Base-by-base conservation (phyloP, 2,329 filamentous ascomycete species). In the Xylariaceae sp. region DNA sequence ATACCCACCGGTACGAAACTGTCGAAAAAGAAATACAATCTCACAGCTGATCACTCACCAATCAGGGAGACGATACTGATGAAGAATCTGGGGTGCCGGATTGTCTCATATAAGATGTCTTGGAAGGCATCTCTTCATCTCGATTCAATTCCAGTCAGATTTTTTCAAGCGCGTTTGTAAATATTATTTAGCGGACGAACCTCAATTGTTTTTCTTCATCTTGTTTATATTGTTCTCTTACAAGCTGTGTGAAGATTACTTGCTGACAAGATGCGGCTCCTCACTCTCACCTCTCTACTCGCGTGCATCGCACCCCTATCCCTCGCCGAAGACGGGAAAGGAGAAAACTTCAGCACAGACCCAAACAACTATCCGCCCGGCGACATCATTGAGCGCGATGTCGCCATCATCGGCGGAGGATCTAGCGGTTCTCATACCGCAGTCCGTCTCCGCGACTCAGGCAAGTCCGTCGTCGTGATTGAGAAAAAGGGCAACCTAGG, bases 361-460 rank as follows among this genome's bases (percentile, higher is more conserved):
- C 37, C 37, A 10, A 41, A 13, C 37, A 9, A 13, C 13, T 41
- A 41, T 9, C 9, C 37, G 2, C 9, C 13, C 37, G 37, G 17
- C 17, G 47, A 64, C 37, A 57, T 51, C 18, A 35, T 62, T n/a
- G 34, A 57, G 2, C 9, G 60, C 39, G 72, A 75, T 61, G 66
- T 75, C 30, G 66, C 61, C 49, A 65, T 76, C 10, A 65, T 75
- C 30, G 73, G 73, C 1, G 73, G 73, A 10, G 73, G 73, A 10
- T 67, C 71, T 3, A 63, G 68, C 11, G 73, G 73, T 3, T 72
- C 70, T 1, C 72, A 74, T 58, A 66, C 71, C 1, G 72, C 71
- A n/a, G 66, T 75, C 51, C 62, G 64, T 10, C 61, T 76, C 1
- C 63, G 64, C 6, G 70, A 74, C 50, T 34, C 63, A 50, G 65